Conservation (phyloP, 164 flowering plant species). For the Magnolia kwangsiensis region DNA sequence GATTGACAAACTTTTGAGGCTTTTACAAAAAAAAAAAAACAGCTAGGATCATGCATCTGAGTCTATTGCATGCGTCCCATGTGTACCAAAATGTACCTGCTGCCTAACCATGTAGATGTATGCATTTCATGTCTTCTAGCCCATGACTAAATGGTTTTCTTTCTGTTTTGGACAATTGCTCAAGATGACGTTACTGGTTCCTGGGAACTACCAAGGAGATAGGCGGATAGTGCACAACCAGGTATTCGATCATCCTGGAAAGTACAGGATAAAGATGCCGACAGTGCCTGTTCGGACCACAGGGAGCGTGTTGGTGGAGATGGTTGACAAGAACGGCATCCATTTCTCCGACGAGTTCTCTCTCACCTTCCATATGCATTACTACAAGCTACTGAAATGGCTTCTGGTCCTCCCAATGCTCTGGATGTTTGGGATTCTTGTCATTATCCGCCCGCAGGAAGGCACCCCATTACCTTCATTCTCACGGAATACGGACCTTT, state of each 20-base stretch:
- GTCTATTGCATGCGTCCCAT: neutral
- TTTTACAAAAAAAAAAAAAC: no score
- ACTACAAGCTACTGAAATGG: slow-evolving; percentile 92
- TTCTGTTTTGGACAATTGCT: slow-evolving; percentile 11
- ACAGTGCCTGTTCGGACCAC: slow-evolving; percentile 87
- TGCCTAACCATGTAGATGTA: no score
- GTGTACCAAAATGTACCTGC: neutral
- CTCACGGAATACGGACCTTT: slow-evolving; percentile 80
- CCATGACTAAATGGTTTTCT: neutral
- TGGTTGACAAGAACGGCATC: slow-evolving; percentile 86
- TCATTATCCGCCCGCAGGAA: slow-evolving; percentile 91
- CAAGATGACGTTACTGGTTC: slow-evolving; percentile 83
- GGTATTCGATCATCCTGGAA: slow-evolving; percentile 58
- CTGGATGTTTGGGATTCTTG: slow-evolving; percentile 90
- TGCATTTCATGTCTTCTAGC: neutral
- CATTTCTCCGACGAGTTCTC: slow-evolving; percentile 93
- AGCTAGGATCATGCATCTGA: no score
- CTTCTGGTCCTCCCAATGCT: slow-evolving; percentile 96
- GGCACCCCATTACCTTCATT: slow-evolving; percentile 91
- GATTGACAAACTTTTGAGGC: no score
- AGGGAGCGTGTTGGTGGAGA: slow-evolving; percentile 91
- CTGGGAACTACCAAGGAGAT: slow-evolving; percentile 96
- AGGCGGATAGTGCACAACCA: slow-evolving; percentile 71
- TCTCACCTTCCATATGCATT: slow-evolving; percentile 93
- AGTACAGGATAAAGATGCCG: slow-evolving; percentile 69